phyloP scores from a whole-genome alignment of 2,329 filamentous ascomycete species.

The Aspergillus sp. region DNA sequence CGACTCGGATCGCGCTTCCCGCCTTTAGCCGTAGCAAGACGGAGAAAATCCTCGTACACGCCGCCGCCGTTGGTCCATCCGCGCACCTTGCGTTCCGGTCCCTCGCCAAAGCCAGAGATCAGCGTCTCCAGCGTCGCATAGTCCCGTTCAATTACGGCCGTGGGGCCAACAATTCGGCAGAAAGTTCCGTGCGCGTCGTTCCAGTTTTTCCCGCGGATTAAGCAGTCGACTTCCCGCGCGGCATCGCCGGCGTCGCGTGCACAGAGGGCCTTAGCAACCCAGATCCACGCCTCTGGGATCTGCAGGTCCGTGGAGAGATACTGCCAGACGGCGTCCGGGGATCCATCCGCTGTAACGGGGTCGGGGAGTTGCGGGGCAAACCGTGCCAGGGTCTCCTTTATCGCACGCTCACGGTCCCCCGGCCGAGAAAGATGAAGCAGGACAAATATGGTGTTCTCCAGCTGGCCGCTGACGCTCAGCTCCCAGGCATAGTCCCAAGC shows the following conservation, averaged over 20 bases:
- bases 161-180: constrained; percentile 69
- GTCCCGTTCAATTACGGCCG: constrained; percentile 72
- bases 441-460: constrained; percentile 66
- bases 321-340: constrained; percentile 42
- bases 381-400: constrained; percentile 65
- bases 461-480: constrained; percentile 50
- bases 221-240: constrained; percentile 64
- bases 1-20: constrained; percentile 35
- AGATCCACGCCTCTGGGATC: constrained; percentile 72
- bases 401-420: constrained; percentile 54
- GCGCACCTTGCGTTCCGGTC: constrained; percentile 52
- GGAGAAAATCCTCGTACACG: constrained; percentile 62
- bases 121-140: constrained; percentile 61
- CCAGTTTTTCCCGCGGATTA: constrained; percentile 68
- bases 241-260: constrained; percentile 67
- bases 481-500: constrained; percentile 54
- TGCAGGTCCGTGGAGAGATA: constrained; percentile 57
- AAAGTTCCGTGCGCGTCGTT: constrained; percentile 79
- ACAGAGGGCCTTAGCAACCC: constrained; percentile 75
- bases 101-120: constrained; percentile 60
- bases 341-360: constrained; percentile 43
- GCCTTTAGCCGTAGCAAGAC: constrained; percentile 36
- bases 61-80: constrained; percentile 74
- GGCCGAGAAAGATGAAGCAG: constrained; percentile 64
- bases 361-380: constrained; percentile 60